Base-by-base conservation (phyloP, 2,329 filamentous ascomycete genomes). In the Nakataea oryzae region DNA sequence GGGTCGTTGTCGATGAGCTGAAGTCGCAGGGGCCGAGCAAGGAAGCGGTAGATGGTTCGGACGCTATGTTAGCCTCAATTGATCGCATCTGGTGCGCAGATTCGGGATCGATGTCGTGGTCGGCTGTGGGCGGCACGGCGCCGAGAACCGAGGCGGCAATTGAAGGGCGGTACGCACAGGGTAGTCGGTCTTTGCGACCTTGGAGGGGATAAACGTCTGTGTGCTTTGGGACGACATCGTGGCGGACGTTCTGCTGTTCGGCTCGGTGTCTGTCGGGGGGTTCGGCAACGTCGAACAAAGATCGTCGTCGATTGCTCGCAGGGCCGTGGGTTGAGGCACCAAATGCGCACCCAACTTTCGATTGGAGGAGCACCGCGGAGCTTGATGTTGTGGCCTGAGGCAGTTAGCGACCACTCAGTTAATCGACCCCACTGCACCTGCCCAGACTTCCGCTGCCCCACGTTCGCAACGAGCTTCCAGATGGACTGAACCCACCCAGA, bases 1-100 rank as follows among this genome's bases (percentile, higher is more conserved):
- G 95, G 95, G 78, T 99, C 95, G 80, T 91, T 96, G 81, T 99
- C 95, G 78, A 99, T 97, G 79, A 97, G 89, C 95, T 99, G 78
- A 68, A 63, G 27, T 8, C 12, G 28, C 14, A 4, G 8, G 55
- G 24, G 17, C n/a, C 28, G 28, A 66, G 64, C 62, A 54, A 58
- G 32, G 66, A 67, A 66, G 64, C 61, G 65, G 21, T 58, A 8
- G 61, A 14, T 28, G 26, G 9, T 12, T 50, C 32, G n/a, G n/a
- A 47, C 13, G 30, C 63, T 54, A 28, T 60, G 67, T 62, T 54
- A 41, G 61, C 41, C 41, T 50, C 41, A 50, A 50, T n/a, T 50
- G 17, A 11, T 50, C 41, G 17, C 17, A 50, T 60, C 2, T 32
- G 41, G 11, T 13, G 21, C 47, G 11, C 27, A 14, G 27, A 9